Percentiles rank a stretch among this genome's conserved stretches.
Evolutionary conservation across 345 rosid genomes (phyloP).

Genomic region (Ceriops tagal): DNA sequence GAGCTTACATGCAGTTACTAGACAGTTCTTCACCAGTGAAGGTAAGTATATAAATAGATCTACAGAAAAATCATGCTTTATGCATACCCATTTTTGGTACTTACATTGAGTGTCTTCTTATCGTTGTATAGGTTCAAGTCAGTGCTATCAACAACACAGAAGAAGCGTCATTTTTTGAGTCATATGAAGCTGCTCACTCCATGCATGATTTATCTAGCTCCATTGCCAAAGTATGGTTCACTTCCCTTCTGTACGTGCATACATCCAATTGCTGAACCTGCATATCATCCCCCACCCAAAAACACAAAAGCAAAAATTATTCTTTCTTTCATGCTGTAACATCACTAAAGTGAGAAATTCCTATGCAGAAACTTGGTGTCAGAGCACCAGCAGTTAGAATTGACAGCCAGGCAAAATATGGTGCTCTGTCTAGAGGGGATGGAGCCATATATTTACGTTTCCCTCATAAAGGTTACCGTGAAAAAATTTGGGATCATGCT

Average conservation of each 20-base stretch:
- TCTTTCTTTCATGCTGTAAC: not conserved
- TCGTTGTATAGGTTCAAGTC: constrained; percentile 60
- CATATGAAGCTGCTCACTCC: constrained; percentile 86
- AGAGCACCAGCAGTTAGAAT: constrained; percentile 88
- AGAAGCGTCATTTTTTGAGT: constrained; percentile 90
- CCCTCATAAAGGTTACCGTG: constrained; percentile 82
- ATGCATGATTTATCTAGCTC: constrained; percentile 63
- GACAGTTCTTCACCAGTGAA: constrained; percentile 50
- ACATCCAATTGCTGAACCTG: not conserved
- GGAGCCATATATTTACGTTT: constrained; percentile 85
- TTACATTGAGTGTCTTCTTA: not conserved
- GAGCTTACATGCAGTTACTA: constrained; percentile 79
- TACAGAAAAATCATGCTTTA: not conserved
- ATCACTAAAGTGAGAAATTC: constrained; percentile 1
- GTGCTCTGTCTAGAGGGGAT: constrained; percentile 90
- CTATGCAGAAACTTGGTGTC: constrained; percentile 80
- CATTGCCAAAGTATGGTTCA: constrained; percentile 54
- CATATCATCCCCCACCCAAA: not conserved
- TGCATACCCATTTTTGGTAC: not conserved
- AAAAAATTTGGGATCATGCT: constrained; percentile 99
- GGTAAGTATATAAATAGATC: constrained; percentile 30
- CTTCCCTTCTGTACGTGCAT: constrained; percentile 13
- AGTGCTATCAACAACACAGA: constrained; percentile 65
- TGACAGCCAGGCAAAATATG: constrained; percentile 96
- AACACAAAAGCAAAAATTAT: not conserved